Evolutionary conservation across 768 basidiomycete genomes (phyloP).

Genomic region (Mycena sanguinolenta): DNA sequence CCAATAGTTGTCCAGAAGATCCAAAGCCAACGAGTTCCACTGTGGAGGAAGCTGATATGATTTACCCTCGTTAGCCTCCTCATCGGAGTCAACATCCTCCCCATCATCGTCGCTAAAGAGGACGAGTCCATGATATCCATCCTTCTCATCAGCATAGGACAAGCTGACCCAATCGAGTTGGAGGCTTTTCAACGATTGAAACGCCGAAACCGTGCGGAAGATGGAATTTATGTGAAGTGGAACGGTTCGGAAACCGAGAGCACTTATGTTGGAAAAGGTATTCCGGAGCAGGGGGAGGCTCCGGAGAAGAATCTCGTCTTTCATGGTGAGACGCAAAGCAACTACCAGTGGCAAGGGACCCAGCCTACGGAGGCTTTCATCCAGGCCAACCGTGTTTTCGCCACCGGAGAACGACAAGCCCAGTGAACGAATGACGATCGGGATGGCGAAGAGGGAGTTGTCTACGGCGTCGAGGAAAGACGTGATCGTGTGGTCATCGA

Average conservation of each 20-base stretch:
- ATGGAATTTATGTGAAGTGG: neutral
- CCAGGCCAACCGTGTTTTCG: neutral
- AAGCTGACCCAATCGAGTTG: slow-evolving; percentile 7
- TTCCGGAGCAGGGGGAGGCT: neutral
- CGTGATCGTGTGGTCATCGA: slow-evolving; percentile 13
- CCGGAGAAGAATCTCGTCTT: neutral
- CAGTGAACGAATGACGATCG: slow-evolving; percentile 13
- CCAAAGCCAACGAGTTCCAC: neutral
- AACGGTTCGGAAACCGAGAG: neutral
- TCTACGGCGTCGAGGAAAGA: slow-evolving; percentile 7
- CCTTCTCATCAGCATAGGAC: no score
- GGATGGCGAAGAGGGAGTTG: slow-evolving; percentile 9
- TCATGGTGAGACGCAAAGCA: slow-evolving; percentile 7
- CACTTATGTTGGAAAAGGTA: neutral
- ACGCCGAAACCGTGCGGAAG: neutral
- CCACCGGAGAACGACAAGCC: neutral
- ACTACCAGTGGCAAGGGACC: slow-evolving; percentile 8
- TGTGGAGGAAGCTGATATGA: neutral
- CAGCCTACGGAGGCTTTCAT: neutral
- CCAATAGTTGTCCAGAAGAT: neutral
- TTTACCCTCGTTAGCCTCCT: no score
- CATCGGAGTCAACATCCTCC: no score
- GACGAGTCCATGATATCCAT: no score
- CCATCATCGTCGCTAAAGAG: no score
- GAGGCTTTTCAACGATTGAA: slow-evolving; percentile 3